Evolutionary conservation across 2,329 filamentous ascomycete genomes (phyloP).

Genomic region (Falciphora oryzae): DNA sequence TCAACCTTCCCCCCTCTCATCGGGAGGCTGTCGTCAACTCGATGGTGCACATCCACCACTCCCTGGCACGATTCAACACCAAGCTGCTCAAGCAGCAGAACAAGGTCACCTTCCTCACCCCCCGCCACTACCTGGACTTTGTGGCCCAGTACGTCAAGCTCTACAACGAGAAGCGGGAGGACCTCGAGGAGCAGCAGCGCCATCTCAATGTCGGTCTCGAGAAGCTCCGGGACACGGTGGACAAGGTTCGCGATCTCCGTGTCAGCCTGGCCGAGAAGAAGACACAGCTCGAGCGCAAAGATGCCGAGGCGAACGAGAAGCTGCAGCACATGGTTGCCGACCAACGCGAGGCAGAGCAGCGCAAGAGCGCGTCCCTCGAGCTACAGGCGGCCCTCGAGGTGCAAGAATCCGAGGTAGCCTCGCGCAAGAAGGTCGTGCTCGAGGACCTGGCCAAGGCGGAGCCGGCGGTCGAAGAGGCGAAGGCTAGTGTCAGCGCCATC

Average conservation of each 20-base stretch:
- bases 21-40: slow-evolving; percentile 91
- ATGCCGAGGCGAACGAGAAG: slow-evolving; percentile 94
- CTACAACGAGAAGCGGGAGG: slow-evolving; percentile 97
- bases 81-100: slow-evolving; percentile 89
- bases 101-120: slow-evolving; percentile 87
- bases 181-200: slow-evolving; percentile 95
- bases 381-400: slow-evolving; percentile 82
- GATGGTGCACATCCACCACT: slow-evolving; percentile 99
- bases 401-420: slow-evolving; percentile 82
- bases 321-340: slow-evolving; percentile 95
- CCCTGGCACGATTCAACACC: slow-evolving; percentile 80
- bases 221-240: slow-evolving; percentile 92
- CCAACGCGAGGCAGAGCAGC: slow-evolving; percentile 88
- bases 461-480: slow-evolving; percentile 86
- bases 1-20: slow-evolving; percentile 80
- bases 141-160: slow-evolving; percentile 96
- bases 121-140: slow-evolving; percentile 95
- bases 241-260: slow-evolving; percentile 91
- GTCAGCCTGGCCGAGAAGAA: slow-evolving; percentile 92
- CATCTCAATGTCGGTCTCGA: slow-evolving; percentile 98
- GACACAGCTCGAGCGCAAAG: slow-evolving; percentile 84
- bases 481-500: slow-evolving; percentile 96
- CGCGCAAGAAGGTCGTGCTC: slow-evolving; percentile 76
- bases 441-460: slow-evolving; percentile 86
- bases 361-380: slow-evolving; percentile 81